phyloP scores from a whole-genome alignment of 176 grass and related monocot genomes.

The Raddia distichophylla region DNA sequence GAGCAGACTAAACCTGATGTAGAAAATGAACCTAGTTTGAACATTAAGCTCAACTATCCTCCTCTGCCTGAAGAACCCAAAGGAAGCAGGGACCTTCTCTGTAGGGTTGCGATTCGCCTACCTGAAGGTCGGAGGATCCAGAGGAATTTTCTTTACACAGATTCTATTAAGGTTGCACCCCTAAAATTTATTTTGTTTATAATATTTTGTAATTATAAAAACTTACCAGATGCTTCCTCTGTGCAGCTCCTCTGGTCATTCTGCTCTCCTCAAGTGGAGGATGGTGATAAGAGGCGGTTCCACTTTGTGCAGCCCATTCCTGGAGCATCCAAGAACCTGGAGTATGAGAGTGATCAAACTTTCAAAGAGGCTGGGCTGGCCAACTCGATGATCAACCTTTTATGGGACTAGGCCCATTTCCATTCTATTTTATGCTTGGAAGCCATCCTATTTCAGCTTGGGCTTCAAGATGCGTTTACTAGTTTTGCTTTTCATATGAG shows the following conservation, averaged over 20 bases:
- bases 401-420: conserved; percentile 60
- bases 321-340: conserved; percentile 57
- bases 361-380: conserved; percentile 76
- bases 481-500: background rate
- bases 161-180: conserved; percentile 71
- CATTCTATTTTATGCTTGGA: background rate
- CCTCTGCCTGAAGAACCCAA: conserved; percentile 83
- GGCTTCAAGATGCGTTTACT: conserved; percentile 6
- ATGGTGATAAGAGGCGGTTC: conserved; percentile 56
- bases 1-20: conserved; percentile 39
- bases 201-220: background rate
- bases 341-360: conserved; percentile 56
- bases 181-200: background rate
- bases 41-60: conserved; percentile 61
- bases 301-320: conserved; percentile 79
- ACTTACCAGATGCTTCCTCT: background rate
- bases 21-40: conserved; percentile 45
- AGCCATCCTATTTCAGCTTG: background rate
- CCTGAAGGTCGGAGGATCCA: conserved; percentile 75
- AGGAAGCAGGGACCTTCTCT: conserved; percentile 69
- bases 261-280: conserved; percentile 64
- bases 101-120: conserved; percentile 76
- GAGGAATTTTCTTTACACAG: conserved; percentile 71
- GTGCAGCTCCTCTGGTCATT: conserved; percentile 88
- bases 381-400: conserved; percentile 86